Percentiles rank a stretch among this genome's conserved stretches.
These are phyloP conservation scores for Cryptococcus hybrid DNA, from an alignment of 1,284 basidiomycete genomes.

Conservation along the genomic window DNA sequence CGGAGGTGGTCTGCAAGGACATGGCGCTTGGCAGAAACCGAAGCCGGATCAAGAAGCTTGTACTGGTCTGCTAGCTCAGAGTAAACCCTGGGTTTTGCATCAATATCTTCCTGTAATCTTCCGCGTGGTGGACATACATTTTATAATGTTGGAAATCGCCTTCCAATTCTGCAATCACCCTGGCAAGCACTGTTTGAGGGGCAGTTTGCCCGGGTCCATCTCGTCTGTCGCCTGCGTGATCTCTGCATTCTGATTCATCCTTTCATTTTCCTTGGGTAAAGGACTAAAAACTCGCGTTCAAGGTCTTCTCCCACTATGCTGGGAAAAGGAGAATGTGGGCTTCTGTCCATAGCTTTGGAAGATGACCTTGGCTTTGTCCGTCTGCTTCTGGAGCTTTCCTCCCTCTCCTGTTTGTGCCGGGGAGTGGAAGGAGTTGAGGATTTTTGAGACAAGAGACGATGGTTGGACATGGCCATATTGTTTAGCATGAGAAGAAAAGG, in stretches of 20 bases:
- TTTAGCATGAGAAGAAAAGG: too few species aligned
- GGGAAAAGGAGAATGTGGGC: conserved; percentile 66
- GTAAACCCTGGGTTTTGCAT: conserved; percentile 63
- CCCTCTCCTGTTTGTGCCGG: neutral
- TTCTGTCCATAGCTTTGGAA: conserved; percentile 9
- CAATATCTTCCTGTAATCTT: neutral
- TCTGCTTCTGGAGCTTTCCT: neutral
- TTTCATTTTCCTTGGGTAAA: neutral
- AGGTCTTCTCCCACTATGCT: conserved; percentile 70
- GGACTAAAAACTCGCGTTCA: conserved; percentile 62
- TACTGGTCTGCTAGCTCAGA: conserved; percentile 85
- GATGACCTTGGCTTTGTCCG: conserved; percentile 4
- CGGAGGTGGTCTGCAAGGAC: conserved; percentile 77
- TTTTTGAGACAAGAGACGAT: too few species aligned
- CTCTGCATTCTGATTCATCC: neutral
- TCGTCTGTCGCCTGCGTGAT: neutral
- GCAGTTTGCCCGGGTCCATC: conserved; percentile 45
- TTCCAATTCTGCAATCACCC: conserved; percentile 78
- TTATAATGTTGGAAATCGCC: conserved; percentile 89
- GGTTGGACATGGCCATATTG: too few species aligned
- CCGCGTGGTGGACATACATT: conserved; percentile 57
- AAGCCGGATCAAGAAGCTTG: conserved; percentile 76
- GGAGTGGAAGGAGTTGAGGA: too few species aligned
- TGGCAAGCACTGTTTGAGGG: conserved; percentile 74
- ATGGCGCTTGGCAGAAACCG: conserved; percentile 73